phyloP scores from a whole-genome alignment of 2,329 filamentous ascomycete species.

The Bisporella sp. region DNA sequence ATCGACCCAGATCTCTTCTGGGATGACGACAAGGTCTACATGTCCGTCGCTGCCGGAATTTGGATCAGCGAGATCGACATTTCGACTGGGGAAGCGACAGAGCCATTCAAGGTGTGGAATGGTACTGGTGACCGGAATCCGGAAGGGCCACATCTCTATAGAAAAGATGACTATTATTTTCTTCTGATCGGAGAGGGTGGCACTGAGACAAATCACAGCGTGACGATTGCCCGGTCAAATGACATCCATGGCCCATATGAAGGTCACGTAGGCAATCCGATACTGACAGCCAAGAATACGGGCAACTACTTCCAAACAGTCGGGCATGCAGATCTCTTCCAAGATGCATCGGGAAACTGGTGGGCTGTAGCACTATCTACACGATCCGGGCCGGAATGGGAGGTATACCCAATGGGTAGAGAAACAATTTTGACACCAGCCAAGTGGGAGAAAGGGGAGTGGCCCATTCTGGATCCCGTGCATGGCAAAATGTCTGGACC shows the following conservation, averaged over 20 bases:
- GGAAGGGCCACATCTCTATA: constrained; percentile 49
- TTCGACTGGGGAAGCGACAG: constrained; percentile 26
- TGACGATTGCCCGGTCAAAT: constrained; percentile 38
- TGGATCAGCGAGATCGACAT: constrained; percentile 26
- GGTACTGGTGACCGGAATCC: constrained; percentile 37
- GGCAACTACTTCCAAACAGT: constrained; percentile 40
- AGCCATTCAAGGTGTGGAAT: constrained; percentile 37
- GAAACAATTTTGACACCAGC: constrained; percentile 42
- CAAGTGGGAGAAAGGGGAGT: constrained; percentile 40
- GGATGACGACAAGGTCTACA: constrained; percentile 47
- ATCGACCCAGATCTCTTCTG: constrained; percentile 41
- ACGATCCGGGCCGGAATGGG: constrained; percentile 35
- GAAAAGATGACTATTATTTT: constrained; percentile 45
- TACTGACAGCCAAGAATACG: constrained; percentile 34
- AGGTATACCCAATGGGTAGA: constrained; percentile 45
- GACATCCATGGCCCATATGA: constrained; percentile 56
- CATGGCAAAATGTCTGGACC: constrained; percentile 34
- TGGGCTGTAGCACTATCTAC: constrained; percentile 41
- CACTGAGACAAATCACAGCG: constrained; percentile 38
- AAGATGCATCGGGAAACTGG: constrained; percentile 43
- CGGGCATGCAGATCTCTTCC: constrained; percentile 48
- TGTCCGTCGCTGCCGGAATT: constrained; percentile 14
- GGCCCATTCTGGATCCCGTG: constrained; percentile 38
- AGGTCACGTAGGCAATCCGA: constrained; percentile 32
- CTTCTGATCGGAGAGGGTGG: constrained; percentile 47